Evolutionary conservation across 2,329 filamentous ascomycete genomes (phyloP), one percentile per base, ranked within the genome.

Genomic region (Sphaceloma murrayae): DNA sequence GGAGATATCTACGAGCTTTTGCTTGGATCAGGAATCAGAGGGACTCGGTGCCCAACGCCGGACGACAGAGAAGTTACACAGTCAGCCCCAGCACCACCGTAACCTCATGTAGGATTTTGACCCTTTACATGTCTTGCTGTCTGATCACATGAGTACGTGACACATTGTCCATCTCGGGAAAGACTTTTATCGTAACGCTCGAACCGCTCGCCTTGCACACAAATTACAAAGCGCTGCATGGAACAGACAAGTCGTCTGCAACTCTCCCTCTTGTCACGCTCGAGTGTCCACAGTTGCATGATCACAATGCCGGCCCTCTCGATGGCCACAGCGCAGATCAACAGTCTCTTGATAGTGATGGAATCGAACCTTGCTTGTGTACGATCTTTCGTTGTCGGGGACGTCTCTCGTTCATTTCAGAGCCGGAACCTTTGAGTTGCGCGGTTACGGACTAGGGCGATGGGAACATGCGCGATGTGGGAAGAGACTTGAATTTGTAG

Each of bases 201-300:
- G n/a, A 33, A n/a, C 14, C 30, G 14, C 30, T 33, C 14, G 7
- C 13, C 30, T 33, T 17, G 10, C 9, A n/a, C n/a, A n/a, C n/a
- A n/a, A n/a, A n/a, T n/a, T 19, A 21, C 13, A 13, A 46, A 22
- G 45, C 45, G 45, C 45, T 46, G 45, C 45, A 34, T 42, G 45
- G 24, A 46, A 46, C 45, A 46, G 45, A 46, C 36, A 27, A 18
- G 34, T 48, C 30, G 29, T 48, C 47, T 48, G 31, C 43, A 45
- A 47, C 46, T 38, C 34, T 43, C 42, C 32, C 34, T 34, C 46
- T 44, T 18, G 30, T 18, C 18, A 11, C 33, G 24, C 24, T 10
- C 18, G 19, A 19, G 27, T 32, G 9, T 48, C 46, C 19, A 34
- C 45, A 36, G 33, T 44, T 45, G 32, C 14, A 26, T 17, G 16